A percentile compares a stretch with the other conserved stretches of the same genome.
These are phyloP conservation scores for Hirschfeldia incana DNA, from an alignment of 345 rosid species.

Conservation along the genomic window DNA sequence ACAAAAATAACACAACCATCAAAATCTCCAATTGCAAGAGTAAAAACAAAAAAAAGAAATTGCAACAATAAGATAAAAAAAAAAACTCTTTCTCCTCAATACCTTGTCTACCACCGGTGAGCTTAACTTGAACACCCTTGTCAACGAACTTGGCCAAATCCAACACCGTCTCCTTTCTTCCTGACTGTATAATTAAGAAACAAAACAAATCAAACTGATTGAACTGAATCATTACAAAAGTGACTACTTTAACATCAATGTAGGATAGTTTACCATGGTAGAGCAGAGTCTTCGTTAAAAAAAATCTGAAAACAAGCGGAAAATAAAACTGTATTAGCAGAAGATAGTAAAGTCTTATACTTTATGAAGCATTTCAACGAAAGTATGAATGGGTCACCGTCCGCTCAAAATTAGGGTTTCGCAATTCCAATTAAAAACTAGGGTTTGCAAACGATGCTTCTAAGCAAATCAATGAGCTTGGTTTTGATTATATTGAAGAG, in stretches of 20 bases:
- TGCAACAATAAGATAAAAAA: background rate
- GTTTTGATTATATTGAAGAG: background rate
- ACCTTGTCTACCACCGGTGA: conserved; percentile 99
- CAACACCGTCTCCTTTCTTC: conserved; percentile 92
- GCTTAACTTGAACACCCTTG: conserved; percentile 98
- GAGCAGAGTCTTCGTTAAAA: background rate
- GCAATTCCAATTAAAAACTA: background rate
- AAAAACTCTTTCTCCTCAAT: background rate
- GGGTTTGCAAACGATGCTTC: background rate
- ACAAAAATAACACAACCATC: background rate
- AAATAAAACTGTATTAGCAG: conserved; percentile 7
- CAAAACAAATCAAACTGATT: conserved; percentile 15
- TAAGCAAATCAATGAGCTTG: background rate
- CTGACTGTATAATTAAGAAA: conserved; percentile 53
- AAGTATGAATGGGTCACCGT: background rate
- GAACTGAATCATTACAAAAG: background rate
- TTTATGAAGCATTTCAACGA: background rate
- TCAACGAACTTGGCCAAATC: conserved; percentile 98
- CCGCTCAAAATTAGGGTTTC: conserved; percentile 14
- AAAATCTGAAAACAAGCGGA: background rate
- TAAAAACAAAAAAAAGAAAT: background rate
- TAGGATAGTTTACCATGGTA: conserved; percentile 21
- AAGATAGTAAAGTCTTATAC: background rate
- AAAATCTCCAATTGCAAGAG: background rate
- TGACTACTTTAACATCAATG: conserved; percentile 2